Base-by-base conservation (phyloP, 257 asterid species). In the Gentiana macrophylla region DNA sequence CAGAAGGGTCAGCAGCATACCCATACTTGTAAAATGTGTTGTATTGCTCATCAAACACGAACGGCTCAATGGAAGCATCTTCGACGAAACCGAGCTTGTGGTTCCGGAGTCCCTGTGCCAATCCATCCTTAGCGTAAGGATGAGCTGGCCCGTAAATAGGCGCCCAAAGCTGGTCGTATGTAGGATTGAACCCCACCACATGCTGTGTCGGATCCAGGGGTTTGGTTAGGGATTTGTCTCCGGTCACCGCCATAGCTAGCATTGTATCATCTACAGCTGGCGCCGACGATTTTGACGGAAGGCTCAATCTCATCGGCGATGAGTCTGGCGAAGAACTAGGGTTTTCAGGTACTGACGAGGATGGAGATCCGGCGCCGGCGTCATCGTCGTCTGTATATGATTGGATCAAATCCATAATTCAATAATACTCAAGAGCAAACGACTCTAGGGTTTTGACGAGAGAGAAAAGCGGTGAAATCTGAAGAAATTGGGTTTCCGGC, bases 41-140 rank as follows among this genome's bases (percentile, higher is more conserved):
- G 55, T 92, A 92, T 87, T 92, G 98, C 56, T 92, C 98, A 15
- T 92, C 98, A 38, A 92, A 92, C 12, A 84, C 94, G 49, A 92
- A 92, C 4, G 95, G 72, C 57, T 72, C 94, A 6, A 88, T 81
- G 2, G 81, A 59, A 1, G 98, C 97, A 53, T 92, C 62, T 36
- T 92, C 98, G 1, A 92, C 98, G 38, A 88, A 87, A 55, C 97
- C 98, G 1, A 92, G 79, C 75, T 92, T 92, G 77, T 92, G 98
- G 63, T 92, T 92, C 49, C 98, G 83, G 51, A 87, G 80, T 5
- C 98, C 98, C 52, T 87, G 98, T 2, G 98, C 95, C n/a, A 92
- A 77, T 7, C 98, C 98, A 61, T 92, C 98, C 45, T 92, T 92
- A 4, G 97, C 96, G 54, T 83, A 88, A 9, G 98, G 98, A 59